Evolutionary conservation across 192 early-diverging fungal species (phyloP), one percentile per base, ranked within the genome.

Genomic region (Backusella mclennaniae): DNA sequence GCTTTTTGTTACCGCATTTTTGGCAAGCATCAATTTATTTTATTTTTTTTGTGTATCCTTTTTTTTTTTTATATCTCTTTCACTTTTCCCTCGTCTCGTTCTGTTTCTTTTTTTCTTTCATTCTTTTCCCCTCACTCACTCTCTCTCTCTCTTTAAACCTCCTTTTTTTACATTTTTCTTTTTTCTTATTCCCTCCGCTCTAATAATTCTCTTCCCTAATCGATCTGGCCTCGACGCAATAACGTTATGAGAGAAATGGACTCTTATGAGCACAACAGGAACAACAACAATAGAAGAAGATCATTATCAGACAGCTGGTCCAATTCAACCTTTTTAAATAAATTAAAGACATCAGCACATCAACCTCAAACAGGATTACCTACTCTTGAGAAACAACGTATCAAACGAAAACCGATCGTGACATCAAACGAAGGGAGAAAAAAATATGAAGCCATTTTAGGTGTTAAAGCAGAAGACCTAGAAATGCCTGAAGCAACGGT

Each of bases 381-480:
- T 3, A 63, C 56, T 29, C 26, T 63, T 63, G 56, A 63, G n/a
- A 63, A 63, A 14, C 56, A 63, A 26, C 56, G 56, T 12, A 63
- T 63, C 26, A 63, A 63, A 14, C 21, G 56, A 63, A 63, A 63
- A 12, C 56, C 56, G 9, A 12, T 63, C 0, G 56, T 63, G 29
- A 29, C 66, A 31, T 67, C 66, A 35, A 67, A 67, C 35, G 56
- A 63, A 12, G 23, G 56, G 11, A 36, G 68, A 69, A 69, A 69
- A 21, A 69, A 69, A 21, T 69, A 69, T 69, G 68, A 69, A 69
- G 68, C 68, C 11, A 38, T 69, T 39, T 21, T 69, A 38, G 68
- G 68, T 39, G 38, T 69, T 36, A 69, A 69, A 69, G 21, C 68
- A 41, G 68, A 69, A 69, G 68, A 69, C 11, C n/a, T 69, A 29